phyloP scores from a whole-genome alignment of 768 basidiomycete genomes.

The Lyophyllum semitale region DNA sequence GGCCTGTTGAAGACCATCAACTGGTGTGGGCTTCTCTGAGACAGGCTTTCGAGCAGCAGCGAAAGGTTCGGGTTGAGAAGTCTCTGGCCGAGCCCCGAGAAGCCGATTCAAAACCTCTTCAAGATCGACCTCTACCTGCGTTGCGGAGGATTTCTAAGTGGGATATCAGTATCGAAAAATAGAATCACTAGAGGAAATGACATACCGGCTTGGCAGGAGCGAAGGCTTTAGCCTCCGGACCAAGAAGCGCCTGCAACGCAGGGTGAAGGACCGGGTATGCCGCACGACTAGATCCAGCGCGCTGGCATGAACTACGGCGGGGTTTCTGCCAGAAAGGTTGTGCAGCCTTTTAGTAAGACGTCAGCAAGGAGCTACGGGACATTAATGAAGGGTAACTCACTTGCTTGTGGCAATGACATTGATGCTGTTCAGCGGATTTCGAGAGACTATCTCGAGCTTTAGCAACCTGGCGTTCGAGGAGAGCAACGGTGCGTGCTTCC shows the following conservation, averaged over 20 bases:
- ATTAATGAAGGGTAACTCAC: not conserved
- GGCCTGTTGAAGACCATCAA: not conserved
- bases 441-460: no score
- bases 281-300: not conserved
- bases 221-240: not conserved
- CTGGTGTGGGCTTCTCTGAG: not conserved
- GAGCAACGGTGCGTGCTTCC: not conserved
- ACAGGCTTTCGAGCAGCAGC: no score
- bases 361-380: not conserved
- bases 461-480: not conserved
- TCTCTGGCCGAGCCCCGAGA: not conserved
- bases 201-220: slow-evolving; percentile 4
- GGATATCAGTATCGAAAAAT: not conserved
- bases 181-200: not conserved
- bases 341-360: not conserved
- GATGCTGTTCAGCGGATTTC: not conserved
- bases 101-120: not conserved
- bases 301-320: not conserved
- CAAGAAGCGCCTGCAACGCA: not conserved
- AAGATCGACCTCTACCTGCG: not conserved
- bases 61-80: not conserved
- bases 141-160: not conserved
- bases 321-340: not conserved
- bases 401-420: not conserved
- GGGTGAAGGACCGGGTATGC: not conserved